Conservation (phyloP, 2,329 filamentous ascomycete species). For the Neoscytalidium dimidiatum region DNA sequence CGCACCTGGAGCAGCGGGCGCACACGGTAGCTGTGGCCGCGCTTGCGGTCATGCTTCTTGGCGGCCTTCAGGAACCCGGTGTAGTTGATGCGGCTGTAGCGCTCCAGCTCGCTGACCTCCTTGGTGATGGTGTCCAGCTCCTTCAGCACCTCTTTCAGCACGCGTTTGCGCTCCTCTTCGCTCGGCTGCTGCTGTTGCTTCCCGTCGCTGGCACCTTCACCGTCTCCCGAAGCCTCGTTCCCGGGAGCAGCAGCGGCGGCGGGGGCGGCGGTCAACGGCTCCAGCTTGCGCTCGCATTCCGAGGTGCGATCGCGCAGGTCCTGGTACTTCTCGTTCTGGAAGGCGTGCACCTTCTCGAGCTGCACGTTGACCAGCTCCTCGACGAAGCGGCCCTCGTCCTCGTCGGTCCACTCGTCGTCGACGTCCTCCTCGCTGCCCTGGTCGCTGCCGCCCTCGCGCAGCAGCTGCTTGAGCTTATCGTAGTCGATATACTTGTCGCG, state of each 20-base stretch:
- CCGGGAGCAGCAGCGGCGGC: conserved; percentile 16
- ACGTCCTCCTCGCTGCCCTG: conserved; percentile 55
- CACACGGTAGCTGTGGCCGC: conserved; percentile 83
- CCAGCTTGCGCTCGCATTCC: conserved; percentile 66
- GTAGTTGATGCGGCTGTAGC: conserved; percentile 95
- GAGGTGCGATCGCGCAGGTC: conserved; percentile 79
- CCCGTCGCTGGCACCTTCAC: conserved; percentile 22
- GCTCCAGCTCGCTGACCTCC: conserved; percentile 90
- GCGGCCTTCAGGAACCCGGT: conserved; percentile 97
- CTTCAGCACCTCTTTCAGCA: conserved; percentile 69
- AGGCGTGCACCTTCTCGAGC: conserved; percentile 89
- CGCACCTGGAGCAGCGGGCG: conserved; percentile 89
- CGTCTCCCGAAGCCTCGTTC: too few species aligned
- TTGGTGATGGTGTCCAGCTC: conserved; percentile 88
- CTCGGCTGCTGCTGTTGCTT: conserved; percentile 23
- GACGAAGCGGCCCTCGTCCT: conserved; percentile 91
- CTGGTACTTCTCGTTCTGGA: conserved; percentile 80
- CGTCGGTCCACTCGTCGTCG: conserved; percentile 76
- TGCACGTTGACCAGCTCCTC: conserved; percentile 94
- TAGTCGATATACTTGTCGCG: conserved; percentile 96
- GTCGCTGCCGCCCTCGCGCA: conserved; percentile 67
- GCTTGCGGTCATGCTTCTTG: conserved; percentile 97
- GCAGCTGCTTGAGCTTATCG: conserved; percentile 82
- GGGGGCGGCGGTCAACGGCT: conserved; percentile 52
- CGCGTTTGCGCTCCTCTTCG: conserved; percentile 48